Percentiles rank a stretch among this genome's conserved stretches.
Evolutionary conservation across 2,329 filamentous ascomycete species (phyloP).

Genomic region (Nemania sp.): DNA sequence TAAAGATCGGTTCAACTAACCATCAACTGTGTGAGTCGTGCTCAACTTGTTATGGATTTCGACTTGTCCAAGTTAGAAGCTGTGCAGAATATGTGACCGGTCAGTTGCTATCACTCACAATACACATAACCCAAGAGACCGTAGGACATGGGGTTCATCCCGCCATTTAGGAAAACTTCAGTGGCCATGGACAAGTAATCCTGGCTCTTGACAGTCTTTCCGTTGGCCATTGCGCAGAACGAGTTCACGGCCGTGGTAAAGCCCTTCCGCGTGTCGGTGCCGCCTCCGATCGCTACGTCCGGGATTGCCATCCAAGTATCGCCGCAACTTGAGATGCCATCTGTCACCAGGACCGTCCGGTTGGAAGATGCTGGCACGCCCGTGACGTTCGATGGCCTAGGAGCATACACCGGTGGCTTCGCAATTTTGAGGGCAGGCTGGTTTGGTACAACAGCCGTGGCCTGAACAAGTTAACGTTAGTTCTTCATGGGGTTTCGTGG

Average conservation of each 20-base stretch:
- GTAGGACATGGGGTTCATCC: conserved; percentile 31
- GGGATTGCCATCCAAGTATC: conserved; percentile 34
- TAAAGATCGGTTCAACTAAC: conserved; percentile 24
- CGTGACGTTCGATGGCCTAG: conserved; percentile 14
- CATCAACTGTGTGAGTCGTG: conserved; percentile 32
- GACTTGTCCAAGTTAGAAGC: conserved; percentile 23
- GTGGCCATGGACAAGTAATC: conserved; percentile 38
- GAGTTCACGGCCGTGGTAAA: conserved; percentile 33
- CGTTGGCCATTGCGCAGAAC: conserved; percentile 33
- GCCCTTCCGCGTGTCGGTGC: conserved; percentile 34
- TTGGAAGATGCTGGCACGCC: conserved; percentile 8
- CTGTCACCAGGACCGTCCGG: conserved; percentile 19
- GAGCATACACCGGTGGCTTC: conserved; percentile 1
- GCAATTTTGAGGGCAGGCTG: conserved; percentile 5
- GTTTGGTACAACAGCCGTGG: conserved; percentile 13
- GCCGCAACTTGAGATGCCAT: conserved; percentile 37
- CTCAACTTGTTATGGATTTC: conserved; percentile 38
- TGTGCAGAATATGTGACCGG: background rate
- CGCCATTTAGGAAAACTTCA: conserved; percentile 35
- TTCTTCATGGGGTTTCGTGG: background rate
- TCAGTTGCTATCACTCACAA: conserved; percentile 25
- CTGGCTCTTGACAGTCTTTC: conserved; percentile 27
- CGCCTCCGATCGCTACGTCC: conserved; percentile 33
- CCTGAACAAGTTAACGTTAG: conserved; percentile 22
- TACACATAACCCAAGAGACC: conserved; percentile 38